Base-by-base conservation (phyloP, 768 basidiomycete genomes). In the Roridomyces roridus region DNA sequence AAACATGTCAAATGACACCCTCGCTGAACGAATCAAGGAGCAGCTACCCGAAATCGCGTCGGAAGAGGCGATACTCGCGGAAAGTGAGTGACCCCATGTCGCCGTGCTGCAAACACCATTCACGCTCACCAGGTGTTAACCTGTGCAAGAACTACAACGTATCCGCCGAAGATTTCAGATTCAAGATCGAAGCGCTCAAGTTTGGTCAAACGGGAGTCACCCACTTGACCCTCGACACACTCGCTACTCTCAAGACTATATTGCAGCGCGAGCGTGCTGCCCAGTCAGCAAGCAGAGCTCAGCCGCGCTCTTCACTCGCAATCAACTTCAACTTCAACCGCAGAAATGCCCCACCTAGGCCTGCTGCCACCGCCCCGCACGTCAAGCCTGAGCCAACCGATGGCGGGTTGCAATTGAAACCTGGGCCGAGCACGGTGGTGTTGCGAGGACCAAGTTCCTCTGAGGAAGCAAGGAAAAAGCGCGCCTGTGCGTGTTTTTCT, bases 181-280 rank as follows among this genome's bases (percentile, higher is more conserved):
- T 77, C 71, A 92, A 91, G 68, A 85, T 87, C 79, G 87, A 92
- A 66, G 88, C 88, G 5, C 51, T 74, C 67, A 76, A 78, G 65
- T 76, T n/a, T n/a, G n/a, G n/a, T n/a, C n/a, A n/a, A n/a, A n/a
- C n/a, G n/a, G 72, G 74, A 49, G 72, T 75, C 29, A 65, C 70
- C 0, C 67, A 73, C 6, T 72, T 83, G 37, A 78, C 78, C 21
- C 73, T 80, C 57, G 85, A 89, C 51, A 80, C 82, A 4, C 69
- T 79, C 44, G 65, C 66, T 48, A 74, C 80, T 15, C 74, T 87
- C 24, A 79, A 79, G 41, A 77, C 77, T 12, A 72, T 73, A 53
- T 74, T 88, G 12, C 80, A 83, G 60, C 80, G 82, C 46, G 79
- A 79, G 42, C 68, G 80, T 34, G 64, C 69, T 4, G 71, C 72